phyloP scores from a whole-genome alignment of 306 rosid genomes.

The Phaseolus lunatus region DNA sequence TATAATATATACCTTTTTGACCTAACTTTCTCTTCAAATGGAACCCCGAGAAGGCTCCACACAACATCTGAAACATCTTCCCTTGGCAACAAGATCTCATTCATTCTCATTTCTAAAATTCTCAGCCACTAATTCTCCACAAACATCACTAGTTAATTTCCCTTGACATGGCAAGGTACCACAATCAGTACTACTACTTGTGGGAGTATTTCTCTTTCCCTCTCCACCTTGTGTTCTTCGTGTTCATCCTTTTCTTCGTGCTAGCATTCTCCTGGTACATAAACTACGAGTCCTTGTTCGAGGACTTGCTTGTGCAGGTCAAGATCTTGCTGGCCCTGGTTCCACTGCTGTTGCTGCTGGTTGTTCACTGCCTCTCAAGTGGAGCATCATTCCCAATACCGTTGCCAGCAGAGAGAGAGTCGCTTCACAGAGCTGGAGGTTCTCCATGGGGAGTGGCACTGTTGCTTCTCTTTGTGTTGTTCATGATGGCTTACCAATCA shows the following conservation, averaged over 20 bases:
- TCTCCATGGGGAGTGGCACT: constrained; percentile 88
- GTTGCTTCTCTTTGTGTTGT: constrained; percentile 70
- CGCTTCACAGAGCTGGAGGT: constrained; percentile 81
- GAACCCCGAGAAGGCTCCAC: constrained; percentile 17
- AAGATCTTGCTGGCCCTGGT: constrained; percentile 67
- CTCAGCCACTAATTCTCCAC: too few relatives aligned
- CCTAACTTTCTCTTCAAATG: constrained; percentile 34
- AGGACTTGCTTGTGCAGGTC: constrained; percentile 59
- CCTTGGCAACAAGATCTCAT: background rate
- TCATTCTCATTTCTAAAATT: background rate
- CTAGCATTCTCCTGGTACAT: constrained; percentile 76
- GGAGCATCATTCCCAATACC: constrained; percentile 52
- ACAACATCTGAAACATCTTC: background rate
- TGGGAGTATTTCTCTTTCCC: constrained; percentile 72
- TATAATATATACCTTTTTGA: constrained; percentile 46
- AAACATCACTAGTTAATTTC: background rate
- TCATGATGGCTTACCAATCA: constrained; percentile 75
- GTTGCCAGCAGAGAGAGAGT: constrained; percentile 63
- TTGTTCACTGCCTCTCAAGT: constrained; percentile 64
- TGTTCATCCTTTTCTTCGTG: constrained; percentile 57
- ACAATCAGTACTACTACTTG: constrained; percentile 42
- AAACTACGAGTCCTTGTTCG: constrained; percentile 63
- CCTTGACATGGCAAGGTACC: constrained; percentile 57
- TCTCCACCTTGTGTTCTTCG: constrained; percentile 62
- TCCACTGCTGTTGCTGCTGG: constrained; percentile 62